These are phyloP conservation scores for Globisporangium spinosum DNA, from an alignment of 352 stramenopile genomes.

Conservation along the genomic window DNA sequence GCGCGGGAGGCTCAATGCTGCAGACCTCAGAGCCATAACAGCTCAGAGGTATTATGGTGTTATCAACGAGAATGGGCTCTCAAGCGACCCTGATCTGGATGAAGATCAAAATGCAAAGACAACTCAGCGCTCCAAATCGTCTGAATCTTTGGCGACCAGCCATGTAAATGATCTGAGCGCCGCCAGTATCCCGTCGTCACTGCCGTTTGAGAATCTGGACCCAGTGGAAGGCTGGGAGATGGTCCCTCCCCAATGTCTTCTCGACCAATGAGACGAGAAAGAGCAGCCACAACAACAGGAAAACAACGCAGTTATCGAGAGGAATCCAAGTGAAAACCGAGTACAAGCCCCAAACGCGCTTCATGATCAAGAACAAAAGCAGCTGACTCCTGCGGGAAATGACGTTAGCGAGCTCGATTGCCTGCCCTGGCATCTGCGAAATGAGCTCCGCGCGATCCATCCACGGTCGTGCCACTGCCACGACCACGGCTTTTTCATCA, in stretches of 20 bases:
- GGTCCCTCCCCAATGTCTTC: conserved; percentile 1
- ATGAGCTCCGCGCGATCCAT: conserved; percentile 31
- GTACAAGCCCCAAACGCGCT: background rate
- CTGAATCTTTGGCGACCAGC: background rate
- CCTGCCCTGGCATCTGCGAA: conserved; percentile 24
- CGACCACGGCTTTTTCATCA: conserved; percentile 12
- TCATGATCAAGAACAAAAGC: background rate
- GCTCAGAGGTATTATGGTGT: conserved; percentile 4
- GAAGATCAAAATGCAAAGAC: too few relatives aligned
- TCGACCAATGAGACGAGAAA: background rate
- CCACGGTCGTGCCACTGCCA: conserved; percentile 28
- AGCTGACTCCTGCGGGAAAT: too few relatives aligned
- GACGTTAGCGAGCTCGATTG: too few relatives aligned
- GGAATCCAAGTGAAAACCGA: background rate
- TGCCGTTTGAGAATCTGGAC: background rate
- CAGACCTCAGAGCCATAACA: conserved; percentile 16
- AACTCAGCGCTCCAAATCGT: background rate
- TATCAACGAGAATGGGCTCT: background rate
- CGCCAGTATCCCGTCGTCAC: background rate
- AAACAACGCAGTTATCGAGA: background rate
- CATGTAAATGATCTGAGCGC: background rate
- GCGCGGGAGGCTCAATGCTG: conserved; percentile 16
- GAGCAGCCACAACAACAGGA: background rate
- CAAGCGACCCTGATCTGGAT: background rate
- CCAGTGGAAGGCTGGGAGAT: conserved; percentile 3